A percentile compares a stretch with the other conserved stretches of the same genome.
Evolutionary conservation across 208 protist species (phyloP).

Genomic region (Trypanosoma avium): DNA sequence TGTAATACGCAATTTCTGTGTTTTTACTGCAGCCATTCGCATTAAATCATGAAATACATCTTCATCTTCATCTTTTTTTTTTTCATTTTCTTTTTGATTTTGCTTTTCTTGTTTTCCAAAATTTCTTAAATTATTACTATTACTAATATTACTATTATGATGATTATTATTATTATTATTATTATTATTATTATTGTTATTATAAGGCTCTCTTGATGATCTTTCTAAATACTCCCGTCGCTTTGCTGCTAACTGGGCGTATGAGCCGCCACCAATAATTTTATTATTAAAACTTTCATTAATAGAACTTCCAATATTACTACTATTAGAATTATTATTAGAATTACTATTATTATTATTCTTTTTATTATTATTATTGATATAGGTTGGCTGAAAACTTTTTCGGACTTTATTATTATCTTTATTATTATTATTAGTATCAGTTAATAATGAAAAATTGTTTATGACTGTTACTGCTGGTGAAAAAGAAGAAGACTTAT

Average conservation of each 20-base stretch:
- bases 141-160: background rate
- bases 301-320: background rate
- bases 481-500: too few relatives aligned
- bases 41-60: background rate
- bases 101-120: background rate
- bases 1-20: background rate
- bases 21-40: too few relatives aligned
- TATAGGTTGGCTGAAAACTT: too few relatives aligned
- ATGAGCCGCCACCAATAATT: slow-evolving; percentile 1
- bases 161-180: background rate
- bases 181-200: background rate
- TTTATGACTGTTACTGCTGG: too few relatives aligned
- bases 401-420: too few relatives aligned
- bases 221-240: slow-evolving; percentile 11
- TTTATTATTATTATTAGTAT: too few relatives aligned
- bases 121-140: background rate
- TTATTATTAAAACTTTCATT: background rate
- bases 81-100: background rate
- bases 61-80: background rate
- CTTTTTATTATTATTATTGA: too few relatives aligned
- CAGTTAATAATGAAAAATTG: too few relatives aligned
- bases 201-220: background rate
- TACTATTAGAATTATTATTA: background rate
- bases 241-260: slow-evolving; percentile 17
- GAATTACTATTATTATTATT: too few relatives aligned